Conservation (phyloP, 352 stramenopile genomes). For the Phytophthora ohioensis region DNA sequence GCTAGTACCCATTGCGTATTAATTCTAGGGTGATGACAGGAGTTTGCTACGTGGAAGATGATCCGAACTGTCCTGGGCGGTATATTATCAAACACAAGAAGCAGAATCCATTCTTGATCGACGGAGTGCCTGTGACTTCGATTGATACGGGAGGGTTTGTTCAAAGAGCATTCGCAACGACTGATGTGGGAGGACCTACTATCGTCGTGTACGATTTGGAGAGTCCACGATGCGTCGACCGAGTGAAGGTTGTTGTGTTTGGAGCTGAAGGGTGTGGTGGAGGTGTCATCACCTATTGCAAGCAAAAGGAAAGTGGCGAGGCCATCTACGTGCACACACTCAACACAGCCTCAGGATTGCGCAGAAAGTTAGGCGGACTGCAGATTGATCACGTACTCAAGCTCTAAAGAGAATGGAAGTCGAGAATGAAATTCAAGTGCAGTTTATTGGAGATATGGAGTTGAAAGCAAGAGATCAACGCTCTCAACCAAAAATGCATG, state of each 20-base stretch:
- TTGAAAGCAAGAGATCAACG: background rate
- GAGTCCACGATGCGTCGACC: slow-evolving; percentile 56
- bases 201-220: slow-evolving; percentile 47
- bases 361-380: slow-evolving; percentile 64
- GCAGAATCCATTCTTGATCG: slow-evolving; percentile 43
- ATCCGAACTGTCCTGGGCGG: slow-evolving; percentile 73
- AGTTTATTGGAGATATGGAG: background rate
- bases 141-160: slow-evolving; percentile 47
- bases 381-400: slow-evolving; percentile 56
- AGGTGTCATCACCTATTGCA: slow-evolving; percentile 80
- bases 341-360: slow-evolving; percentile 67
- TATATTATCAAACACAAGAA: slow-evolving; percentile 73
- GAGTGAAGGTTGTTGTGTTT: slow-evolving; percentile 69
- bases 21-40: slow-evolving; percentile 35
- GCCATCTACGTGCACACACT: slow-evolving; percentile 66
- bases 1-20: background rate
- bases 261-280: slow-evolving; percentile 39
- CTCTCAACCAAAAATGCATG: background rate
- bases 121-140: slow-evolving; percentile 41
- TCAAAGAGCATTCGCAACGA: slow-evolving; percentile 22
- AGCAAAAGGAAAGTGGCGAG: slow-evolving; percentile 26
- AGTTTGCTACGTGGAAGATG: slow-evolving; percentile 74
- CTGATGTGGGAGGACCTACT: background rate
- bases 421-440: background rate
- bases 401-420: slow-evolving; percentile 6